Evolutionary conservation across 164 flowering plant species (phyloP), one percentile per base, ranked within the genome.

Genomic region (Dillenia turbinata): DNA sequence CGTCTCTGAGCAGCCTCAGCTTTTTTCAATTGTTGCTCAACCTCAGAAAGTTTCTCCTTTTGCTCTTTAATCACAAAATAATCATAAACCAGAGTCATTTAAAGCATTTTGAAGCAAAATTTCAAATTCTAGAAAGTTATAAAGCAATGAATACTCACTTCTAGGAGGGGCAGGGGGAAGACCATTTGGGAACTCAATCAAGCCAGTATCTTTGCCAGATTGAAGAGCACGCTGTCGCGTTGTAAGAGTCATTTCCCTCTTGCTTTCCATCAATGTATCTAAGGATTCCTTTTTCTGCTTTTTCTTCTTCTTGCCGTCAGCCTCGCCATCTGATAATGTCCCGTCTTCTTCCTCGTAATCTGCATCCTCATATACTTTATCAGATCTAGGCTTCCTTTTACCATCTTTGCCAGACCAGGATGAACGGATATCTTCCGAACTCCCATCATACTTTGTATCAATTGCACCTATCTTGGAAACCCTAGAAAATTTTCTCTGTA

Each of bases 1-100:
- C 99, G 94, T 60, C 90, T 84, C 67, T 90, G 89, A 65, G 99
- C 98, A 73, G 96, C 97, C 84, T 95, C 99, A 12, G 86, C 89
- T 75, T 90, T 95, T 83, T 90, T 92, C 60, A 88, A 66, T 69
- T 87, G 99, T 73, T 81, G 93, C 61, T 95, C 98, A 65, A 85
- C 85, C 56, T 90, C 99, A 46, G 99, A 45, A 54, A 95, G 94
- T 64, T 84, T 82, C 75, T 90, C 98, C 78, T 92, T 95, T 87
- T 88, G 88, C 73, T 81, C 99, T 95, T 76, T 15, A 59, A 71
- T 52, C 44, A 59, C 54, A 54, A 14, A 54, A 2, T 9, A 46
- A 48, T 24, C 63, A 51, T 15, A 47, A 24, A 62, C 19, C 5
- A 24, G 22, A 3, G 54, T 5, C 66, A 15, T 15, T 51, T 53